These are phyloP conservation scores for Penicillium sclerotiorum DNA, from an alignment of 2,329 filamentous ascomycete species.

Conservation along the genomic window DNA sequence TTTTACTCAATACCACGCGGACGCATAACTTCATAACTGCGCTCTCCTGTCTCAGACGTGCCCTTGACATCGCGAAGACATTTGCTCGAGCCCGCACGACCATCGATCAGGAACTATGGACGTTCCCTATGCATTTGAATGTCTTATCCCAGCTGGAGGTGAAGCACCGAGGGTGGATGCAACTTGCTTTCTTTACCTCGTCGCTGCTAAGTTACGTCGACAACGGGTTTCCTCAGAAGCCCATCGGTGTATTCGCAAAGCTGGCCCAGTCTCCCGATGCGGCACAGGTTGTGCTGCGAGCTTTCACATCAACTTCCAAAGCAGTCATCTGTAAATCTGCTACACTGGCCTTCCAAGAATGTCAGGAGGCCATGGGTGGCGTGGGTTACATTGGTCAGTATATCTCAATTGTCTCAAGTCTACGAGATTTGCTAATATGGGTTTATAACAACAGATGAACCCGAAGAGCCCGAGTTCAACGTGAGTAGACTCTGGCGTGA, in stretches of 20 bases:
- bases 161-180: constrained; percentile 38
- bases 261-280: constrained; percentile 14
- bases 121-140: constrained; percentile 43
- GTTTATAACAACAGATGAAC: constrained; percentile 23
- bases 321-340: constrained; percentile 40
- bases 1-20: constrained; percentile 66
- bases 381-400: constrained; percentile 32
- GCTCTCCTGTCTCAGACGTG: constrained; percentile 39
- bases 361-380: constrained; percentile 39
- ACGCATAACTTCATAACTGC: constrained; percentile 43
- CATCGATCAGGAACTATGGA: constrained; percentile 36
- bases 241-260: constrained; percentile 18
- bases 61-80: constrained; percentile 40
- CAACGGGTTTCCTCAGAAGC: constrained; percentile 18
- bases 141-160: constrained; percentile 40
- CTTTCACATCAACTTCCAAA: constrained; percentile 36
- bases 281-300: constrained; percentile 28
- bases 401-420: no score
- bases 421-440: neutral
- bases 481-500: constrained; percentile 67
- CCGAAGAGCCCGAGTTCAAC: constrained; percentile 62
- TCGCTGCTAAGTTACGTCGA: constrained; percentile 39
- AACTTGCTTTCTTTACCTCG: constrained; percentile 40
- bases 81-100: constrained; percentile 43
- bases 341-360: constrained; percentile 37